Percentiles rank a stretch among this genome's conserved stretches.
These are phyloP conservation scores for Microdochium nivale DNA, from an alignment of 2,329 filamentous ascomycete species.

Conservation along the genomic window DNA sequence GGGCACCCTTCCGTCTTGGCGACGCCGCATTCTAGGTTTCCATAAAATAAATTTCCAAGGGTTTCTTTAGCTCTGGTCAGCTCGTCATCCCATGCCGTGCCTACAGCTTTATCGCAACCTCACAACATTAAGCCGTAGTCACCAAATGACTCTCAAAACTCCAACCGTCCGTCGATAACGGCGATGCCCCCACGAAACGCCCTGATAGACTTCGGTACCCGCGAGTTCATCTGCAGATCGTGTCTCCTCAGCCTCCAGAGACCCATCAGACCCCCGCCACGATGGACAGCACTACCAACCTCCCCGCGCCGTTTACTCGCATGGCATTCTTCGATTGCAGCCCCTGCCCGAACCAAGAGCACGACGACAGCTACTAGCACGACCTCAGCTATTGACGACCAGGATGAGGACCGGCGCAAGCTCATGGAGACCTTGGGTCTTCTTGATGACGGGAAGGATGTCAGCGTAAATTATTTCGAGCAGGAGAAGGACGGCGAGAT, in stretches of 20 bases:
- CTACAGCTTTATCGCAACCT: no score
- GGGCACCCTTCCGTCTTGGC: no score
- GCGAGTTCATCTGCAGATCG: constrained; percentile 20
- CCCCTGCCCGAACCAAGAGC: neutral
- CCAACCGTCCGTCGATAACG: constrained; percentile 1
- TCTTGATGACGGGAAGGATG: constrained; percentile 10
- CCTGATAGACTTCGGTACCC: constrained; percentile 13
- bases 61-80: no score
- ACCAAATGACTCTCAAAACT: constrained; percentile 1
- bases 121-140: neutral
- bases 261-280: constrained; percentile 4
- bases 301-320: neutral
- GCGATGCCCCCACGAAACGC: constrained; percentile 16
- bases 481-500: constrained; percentile 29
- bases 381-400: constrained; percentile 1
- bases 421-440: constrained; percentile 18
- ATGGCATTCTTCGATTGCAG: neutral
- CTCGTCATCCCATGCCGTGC: no score
- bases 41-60: no score
- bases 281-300: constrained; percentile 11
- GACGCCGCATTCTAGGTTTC: no score
- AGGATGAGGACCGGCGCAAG: constrained; percentile 18
- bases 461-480: constrained; percentile 38
- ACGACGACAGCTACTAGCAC: neutral
- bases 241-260: constrained; percentile 16